Evolutionary conservation across 495 filamentous ascomycete species (phyloP).

Genomic region (Penicillium canescens): DNA sequence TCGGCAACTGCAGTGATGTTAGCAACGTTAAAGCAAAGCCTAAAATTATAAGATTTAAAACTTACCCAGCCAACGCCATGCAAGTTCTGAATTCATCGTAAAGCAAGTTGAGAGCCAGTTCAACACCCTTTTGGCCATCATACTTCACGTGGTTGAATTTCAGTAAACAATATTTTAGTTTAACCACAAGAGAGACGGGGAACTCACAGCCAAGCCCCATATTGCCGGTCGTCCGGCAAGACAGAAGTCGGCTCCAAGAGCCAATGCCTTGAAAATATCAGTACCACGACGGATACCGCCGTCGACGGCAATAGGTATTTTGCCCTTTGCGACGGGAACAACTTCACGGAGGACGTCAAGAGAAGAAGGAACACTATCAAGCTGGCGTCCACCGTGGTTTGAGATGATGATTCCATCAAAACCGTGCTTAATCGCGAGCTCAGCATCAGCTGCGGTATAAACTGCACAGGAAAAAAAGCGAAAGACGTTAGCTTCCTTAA

Average conservation of each 20-base stretch:
- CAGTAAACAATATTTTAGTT: too few species aligned
- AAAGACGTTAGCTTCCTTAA: too few species aligned
- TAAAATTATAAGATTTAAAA: too few species aligned
- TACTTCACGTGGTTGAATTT: not conserved
- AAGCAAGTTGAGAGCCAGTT: constrained; percentile 4
- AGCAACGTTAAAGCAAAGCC: too few species aligned
- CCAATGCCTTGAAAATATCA: constrained; percentile 17
- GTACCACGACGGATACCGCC: constrained; percentile 16
- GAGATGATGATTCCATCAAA: constrained; percentile 62
- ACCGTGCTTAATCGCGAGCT: constrained; percentile 50
- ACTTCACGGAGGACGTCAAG: constrained; percentile 69
- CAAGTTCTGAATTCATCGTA: constrained; percentile 5
- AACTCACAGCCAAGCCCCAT: constrained; percentile 13
- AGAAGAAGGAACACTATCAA: constrained; percentile 61
- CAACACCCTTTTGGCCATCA: constrained; percentile 1
- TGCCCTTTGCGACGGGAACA: constrained; percentile 7
- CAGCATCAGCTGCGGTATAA: not conserved
- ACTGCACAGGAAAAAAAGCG: not conserved
- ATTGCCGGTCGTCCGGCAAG: constrained; percentile 10
- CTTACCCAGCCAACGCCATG: constrained; percentile 3
- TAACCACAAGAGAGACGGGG: not conserved
- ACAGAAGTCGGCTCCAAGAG: constrained; percentile 12
- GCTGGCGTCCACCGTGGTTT: constrained; percentile 66
- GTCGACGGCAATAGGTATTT: constrained; percentile 14
- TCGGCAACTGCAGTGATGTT: not conserved